A percentile compares a stretch with the other conserved stretches of the same genome.
These are phyloP conservation scores for Nymphaea colorata DNA, from an alignment of 164 flowering plant species.

Conservation along the genomic window DNA sequence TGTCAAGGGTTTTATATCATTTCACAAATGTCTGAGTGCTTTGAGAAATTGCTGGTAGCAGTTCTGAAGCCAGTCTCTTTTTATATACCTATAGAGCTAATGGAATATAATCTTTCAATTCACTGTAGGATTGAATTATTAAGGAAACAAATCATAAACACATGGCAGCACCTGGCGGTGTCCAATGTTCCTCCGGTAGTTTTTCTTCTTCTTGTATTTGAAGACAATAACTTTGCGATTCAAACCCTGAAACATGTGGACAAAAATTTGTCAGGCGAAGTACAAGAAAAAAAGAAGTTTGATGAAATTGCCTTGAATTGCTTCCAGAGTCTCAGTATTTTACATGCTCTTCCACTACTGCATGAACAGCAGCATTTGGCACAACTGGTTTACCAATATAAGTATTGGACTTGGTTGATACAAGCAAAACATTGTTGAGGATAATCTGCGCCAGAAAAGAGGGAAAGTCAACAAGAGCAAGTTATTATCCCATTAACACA, in stretches of 20 bases:
- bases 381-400: constrained; percentile 86
- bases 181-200: constrained; percentile 80
- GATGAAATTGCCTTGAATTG: neutral
- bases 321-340: neutral
- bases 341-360: constrained; percentile 92
- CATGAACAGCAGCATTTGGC: constrained; percentile 85
- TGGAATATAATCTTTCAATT: no score
- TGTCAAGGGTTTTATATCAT: no score
- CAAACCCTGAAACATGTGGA: constrained; percentile 33
- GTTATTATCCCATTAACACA: neutral
- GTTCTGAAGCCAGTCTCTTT: no score
- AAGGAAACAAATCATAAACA: neutral
- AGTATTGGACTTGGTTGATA: constrained; percentile 69
- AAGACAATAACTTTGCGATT: constrained; percentile 66
- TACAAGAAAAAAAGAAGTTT: neutral
- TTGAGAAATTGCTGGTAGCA: no score
- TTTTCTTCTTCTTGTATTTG: constrained; percentile 80
- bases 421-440: constrained; percentile 79
- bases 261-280: neutral
- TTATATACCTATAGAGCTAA: no score
- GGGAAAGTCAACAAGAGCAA: neutral
- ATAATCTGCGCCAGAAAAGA: constrained; percentile 40
- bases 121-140: no score
- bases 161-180: constrained; percentile 65
- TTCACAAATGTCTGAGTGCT: no score